These are phyloP conservation scores for Colletotrichum liaoningense DNA, from an alignment of 2,329 filamentous ascomycete genomes.

Conservation along the genomic window DNA sequence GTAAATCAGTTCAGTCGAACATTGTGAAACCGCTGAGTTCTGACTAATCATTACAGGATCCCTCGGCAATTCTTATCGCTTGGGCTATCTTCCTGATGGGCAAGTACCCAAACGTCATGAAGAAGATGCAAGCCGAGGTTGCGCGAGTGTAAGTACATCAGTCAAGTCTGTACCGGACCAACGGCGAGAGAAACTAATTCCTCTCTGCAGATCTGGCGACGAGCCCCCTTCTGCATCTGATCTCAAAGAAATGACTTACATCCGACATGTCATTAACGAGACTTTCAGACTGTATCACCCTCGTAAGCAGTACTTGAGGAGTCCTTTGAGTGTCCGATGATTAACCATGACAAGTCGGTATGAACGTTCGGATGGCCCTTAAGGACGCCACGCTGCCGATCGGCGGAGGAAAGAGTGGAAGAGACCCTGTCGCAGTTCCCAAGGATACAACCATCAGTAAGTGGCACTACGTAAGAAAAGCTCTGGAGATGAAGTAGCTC, in stretches of 20 bases:
- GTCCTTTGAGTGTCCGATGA: neutral
- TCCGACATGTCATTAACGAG: neutral
- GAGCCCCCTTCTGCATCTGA: neutral
- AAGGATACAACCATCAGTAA: neutral
- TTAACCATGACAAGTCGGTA: neutral
- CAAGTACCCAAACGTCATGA: neutral
- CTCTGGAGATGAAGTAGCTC: no score
- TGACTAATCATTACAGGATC: neutral
- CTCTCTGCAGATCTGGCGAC: neutral
- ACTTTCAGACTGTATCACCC: neutral
- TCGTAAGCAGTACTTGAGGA: neutral
- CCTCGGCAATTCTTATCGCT: neutral
- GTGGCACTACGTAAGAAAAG: neutral
- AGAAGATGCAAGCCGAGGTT: neutral
- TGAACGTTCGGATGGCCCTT: neutral
- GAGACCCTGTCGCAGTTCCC: neutral
- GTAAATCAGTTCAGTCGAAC: neutral
- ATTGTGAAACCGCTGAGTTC: neutral
- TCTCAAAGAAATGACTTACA: neutral
- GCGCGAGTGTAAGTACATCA: neutral
- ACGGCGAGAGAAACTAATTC: neutral
- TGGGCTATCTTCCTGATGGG: neutral
- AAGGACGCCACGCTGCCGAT: neutral
- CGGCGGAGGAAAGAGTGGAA: neutral
- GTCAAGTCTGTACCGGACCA: neutral